Percentiles rank a stretch among this genome's conserved stretches.
Conservation (phyloP, 805 yeast species). For the Helenozyma baotianmanensis region DNA sequence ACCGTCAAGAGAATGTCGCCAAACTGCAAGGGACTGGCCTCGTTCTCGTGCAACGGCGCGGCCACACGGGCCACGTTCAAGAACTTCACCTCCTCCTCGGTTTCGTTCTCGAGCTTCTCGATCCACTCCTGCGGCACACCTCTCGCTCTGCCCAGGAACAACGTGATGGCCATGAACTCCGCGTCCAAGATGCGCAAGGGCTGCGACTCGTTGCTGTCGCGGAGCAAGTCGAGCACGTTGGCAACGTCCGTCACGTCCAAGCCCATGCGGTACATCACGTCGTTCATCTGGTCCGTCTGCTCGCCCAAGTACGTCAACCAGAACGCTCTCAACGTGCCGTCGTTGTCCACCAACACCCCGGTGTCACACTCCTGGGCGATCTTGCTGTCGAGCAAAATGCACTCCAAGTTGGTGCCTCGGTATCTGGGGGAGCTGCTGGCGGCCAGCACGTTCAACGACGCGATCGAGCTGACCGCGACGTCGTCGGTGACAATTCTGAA, state of each 20-base stretch:
- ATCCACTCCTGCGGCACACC: conserved; percentile 91
- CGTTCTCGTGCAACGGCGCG: conserved; percentile 32
- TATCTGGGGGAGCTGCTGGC: conserved; percentile 70
- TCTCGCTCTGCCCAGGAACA: conserved; percentile 72
- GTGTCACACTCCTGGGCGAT: conserved; percentile 70
- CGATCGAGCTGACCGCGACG: conserved; percentile 71
- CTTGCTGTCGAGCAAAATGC: conserved; percentile 68
- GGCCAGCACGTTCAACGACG: conserved; percentile 69
- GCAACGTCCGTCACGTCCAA: conserved; percentile 66
- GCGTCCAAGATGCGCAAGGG: conserved; percentile 68
- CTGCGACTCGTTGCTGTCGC: conserved; percentile 45
- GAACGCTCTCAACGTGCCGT: conserved; percentile 76
- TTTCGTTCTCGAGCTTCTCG: conserved; percentile 54
- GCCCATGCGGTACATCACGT: conserved; percentile 67
- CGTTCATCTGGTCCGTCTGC: conserved; percentile 47
- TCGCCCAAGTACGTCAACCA: conserved; percentile 88
- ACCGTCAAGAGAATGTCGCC: conserved; percentile 80
- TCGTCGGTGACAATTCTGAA: conserved; percentile 68
- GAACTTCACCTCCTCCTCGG: conserved; percentile 66
- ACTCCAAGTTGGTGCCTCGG: conserved; percentile 79
- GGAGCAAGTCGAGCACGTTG: conserved; percentile 52
- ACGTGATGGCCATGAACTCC: conserved; percentile 64
- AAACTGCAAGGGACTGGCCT: conserved; percentile 37
- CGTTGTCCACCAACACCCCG: conserved; percentile 71
- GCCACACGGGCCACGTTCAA: conserved; percentile 68